phyloP scores from a whole-genome alignment of 2,329 filamentous ascomycete genomes.

The Blastomyces silverae region DNA sequence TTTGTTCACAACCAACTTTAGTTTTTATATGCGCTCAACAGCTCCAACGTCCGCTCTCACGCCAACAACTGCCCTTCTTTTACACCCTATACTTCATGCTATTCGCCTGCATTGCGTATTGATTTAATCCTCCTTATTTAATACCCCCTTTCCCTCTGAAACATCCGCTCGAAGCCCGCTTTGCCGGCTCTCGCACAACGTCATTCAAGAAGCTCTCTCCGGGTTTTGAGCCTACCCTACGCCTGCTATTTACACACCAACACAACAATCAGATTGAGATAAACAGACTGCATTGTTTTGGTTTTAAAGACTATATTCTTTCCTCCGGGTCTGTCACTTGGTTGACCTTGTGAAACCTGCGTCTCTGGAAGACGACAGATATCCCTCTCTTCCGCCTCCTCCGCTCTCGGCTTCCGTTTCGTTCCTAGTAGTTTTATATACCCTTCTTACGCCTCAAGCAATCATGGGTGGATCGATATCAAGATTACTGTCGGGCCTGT shows the following conservation, averaged over 20 bases:
- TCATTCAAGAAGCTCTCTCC: background rate
- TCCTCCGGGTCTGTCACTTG: background rate
- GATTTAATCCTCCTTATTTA: background rate
- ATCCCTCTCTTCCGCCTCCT: background rate
- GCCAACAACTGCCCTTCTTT: background rate
- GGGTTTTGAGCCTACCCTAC: background rate
- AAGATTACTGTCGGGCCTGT: conserved; percentile 57
- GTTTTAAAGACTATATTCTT: background rate
- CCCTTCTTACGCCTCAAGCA: conserved; percentile 15
- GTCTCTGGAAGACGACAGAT: conserved; percentile 12
- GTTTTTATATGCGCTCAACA: background rate
- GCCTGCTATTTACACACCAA: background rate
- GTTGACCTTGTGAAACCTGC: background rate
- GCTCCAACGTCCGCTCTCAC: too few relatives aligned
- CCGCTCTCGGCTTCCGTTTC: background rate
- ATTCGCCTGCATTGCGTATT: background rate
- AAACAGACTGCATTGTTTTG: too few relatives aligned
- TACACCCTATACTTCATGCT: background rate
- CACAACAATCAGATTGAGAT: background rate
- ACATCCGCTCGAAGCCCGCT: background rate
- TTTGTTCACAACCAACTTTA: background rate
- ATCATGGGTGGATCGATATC: conserved; percentile 54
- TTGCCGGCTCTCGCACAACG: background rate
- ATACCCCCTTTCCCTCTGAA: background rate
- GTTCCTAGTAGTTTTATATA: conserved; percentile 5